Base-by-base conservation (phyloP, 2,329 filamentous ascomycete species). In the Exserohilum turcica region DNA sequence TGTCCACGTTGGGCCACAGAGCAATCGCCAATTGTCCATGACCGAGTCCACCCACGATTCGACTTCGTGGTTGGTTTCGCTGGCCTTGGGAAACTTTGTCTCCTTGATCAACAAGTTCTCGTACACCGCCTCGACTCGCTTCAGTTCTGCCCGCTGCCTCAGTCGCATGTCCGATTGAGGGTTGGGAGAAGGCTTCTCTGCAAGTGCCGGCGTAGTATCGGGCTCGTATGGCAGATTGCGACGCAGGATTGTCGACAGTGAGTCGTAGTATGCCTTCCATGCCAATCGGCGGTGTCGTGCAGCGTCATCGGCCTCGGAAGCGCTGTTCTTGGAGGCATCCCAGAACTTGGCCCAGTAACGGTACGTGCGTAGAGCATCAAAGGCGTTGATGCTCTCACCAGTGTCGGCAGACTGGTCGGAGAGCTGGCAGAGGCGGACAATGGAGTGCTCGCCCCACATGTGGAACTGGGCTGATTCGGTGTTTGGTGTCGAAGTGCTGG, bases 201-300 rank as follows among this genome's bases (percentile, higher is more conserved):
- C 62, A 0, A 44, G 52, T 19, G 54, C 44, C 6, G 63, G 43
- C 5, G 59, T 51, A 13, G 79, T 73, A 35, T 84, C 82, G 29
- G 76, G 77, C 9, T 73, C 68, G 45, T 86, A 90, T 0, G 86
- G 78, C 18, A 90, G 68, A 53, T 86, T 84, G 48, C 85, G 77
- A 63, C 88, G 86, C 6, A 97, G 74, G 31, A 96, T 84, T n/a
- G 80, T 80, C 2, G 92, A 95, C 15, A 97, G 77, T 1, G 89
- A 85, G 38, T 85, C 78, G 70, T 96, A 96, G 73, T 97, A 97
- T 57, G 90, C 85, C 64, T 84, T 86, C 92, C 92, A 97, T 38
- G 96, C 86, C 35, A 85, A 78, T 57, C 89, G 81, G 58, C 88
- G 80, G 44, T 65, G 58, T 28, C 43, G 59, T 29, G 68, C 63